Base-by-base conservation (phyloP, 176 grass and related monocot genomes). In the Oryza meridionalis region DNA sequence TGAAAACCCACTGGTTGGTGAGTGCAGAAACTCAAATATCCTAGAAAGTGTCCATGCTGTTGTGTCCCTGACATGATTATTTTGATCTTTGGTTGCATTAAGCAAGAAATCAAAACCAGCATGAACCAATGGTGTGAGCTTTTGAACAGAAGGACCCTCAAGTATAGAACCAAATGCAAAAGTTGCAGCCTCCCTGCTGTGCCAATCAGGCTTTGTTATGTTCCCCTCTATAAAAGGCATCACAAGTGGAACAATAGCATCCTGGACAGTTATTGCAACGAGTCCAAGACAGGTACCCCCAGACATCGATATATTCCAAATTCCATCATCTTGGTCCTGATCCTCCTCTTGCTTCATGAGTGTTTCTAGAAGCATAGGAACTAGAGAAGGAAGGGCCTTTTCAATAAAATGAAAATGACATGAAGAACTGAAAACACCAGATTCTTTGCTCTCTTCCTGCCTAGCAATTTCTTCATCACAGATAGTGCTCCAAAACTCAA, bases 401-500 rank as follows among this genome's bases (percentile, higher is more conserved):
- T 91, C 85, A 75, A 88, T 69, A 77, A 91, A 91, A 33, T 76
- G 89, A 65, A 76, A 88, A 71, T 91, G 69, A 11, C 66, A 67
- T 59, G 62, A 43, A 7, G 89, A 85, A 76, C 51, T 88, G 5
- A 65, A 81, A 55, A 81, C 81, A 75, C 70, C 85, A 77, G 81
- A 26, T 71, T 76, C 85, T 37, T 72, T 81, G 70, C 64, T 75
- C 11, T 85, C 89, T 84, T 91, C 89, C 67, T 91, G 89, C 68
- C 84, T 84, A 1, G 81, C 80, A 79, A 84, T 84, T 81, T 89
- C 87, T 71, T 86, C 87, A 67, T 92, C 83, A 44, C 86, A 92
- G 32, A 92, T 79, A 11, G 86, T 89, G 83, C 78, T 90, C 91
- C 88, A 93, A 68, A 93, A 93, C 62, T 93, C 91, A 58, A 90